phyloP scores from a whole-genome alignment of 164 flowering plant genomes.

The Vitis cinerea region DNA sequence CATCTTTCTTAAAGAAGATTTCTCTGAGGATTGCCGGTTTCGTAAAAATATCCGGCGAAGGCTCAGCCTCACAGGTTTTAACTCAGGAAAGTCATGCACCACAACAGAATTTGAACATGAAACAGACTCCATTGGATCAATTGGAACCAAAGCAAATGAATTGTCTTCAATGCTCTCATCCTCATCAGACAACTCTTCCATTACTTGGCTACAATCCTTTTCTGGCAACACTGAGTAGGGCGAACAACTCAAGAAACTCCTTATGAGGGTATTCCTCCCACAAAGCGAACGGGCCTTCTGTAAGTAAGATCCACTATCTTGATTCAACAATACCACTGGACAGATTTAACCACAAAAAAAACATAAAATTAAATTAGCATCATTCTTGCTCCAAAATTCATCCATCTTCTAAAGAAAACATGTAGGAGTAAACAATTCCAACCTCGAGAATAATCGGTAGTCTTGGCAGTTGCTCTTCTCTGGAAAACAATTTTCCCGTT shows the following conservation, averaged over 20 bases:
- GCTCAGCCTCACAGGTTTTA: constrained; percentile 31
- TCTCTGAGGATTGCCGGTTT: constrained; percentile 5
- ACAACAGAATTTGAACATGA: not conserved
- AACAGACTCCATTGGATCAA: constrained; percentile 7
- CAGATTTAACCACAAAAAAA: not conserved
- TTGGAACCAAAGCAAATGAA: constrained; percentile 42
- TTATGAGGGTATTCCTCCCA: constrained; percentile 5
- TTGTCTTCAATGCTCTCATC: constrained; percentile 12
- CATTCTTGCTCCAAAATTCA: not conserved
- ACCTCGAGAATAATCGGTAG: constrained; percentile 7
- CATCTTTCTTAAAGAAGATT: constrained; percentile 21
- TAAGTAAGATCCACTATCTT: not conserved
- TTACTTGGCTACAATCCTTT: not conserved
- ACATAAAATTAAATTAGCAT: not conserved
- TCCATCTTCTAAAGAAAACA: constrained; percentile 1
- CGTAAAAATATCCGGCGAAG: constrained; percentile 26
- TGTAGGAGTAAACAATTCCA: not conserved
- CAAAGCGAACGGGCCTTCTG: not conserved
- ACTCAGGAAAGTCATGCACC: not conserved
- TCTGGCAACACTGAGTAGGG: not conserved
- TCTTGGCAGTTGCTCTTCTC: constrained; percentile 24
- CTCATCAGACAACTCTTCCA: constrained; percentile 3
- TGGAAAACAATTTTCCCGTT: constrained; percentile 49
- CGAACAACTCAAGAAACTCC: constrained; percentile 11
- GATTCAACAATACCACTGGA: not conserved